Base-by-base conservation (phyloP, 805 yeast genomes). In the Yarrowia keelungensis region DNA sequence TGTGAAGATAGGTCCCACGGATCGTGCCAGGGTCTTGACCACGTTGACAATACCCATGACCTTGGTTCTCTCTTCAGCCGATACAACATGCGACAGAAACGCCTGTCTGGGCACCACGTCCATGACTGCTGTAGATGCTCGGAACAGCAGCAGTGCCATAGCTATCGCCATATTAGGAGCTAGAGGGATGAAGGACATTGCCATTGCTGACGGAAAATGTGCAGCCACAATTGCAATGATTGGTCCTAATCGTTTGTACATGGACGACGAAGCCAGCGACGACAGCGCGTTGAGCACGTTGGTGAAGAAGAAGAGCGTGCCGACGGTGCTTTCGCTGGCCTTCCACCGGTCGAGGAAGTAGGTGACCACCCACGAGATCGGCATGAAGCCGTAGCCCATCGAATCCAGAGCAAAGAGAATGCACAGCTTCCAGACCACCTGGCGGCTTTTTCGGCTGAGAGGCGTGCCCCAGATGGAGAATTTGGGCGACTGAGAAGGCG, bases 71-170 rank as follows among this genome's bases (percentile, higher is more conserved):
- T 91, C 95, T 11, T 81, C 77, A 12, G 84, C 83, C 15, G 83
- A 82, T 47, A 92, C 86, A 22, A 91, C 80, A 2, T 90, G 83
- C 0, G 96, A 87, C 62, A 92, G 78, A 49, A 92, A 81, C 9
- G 92, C 85, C 78, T 92, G 97, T 65, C 98, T 84, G 8, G 97
- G 97, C 2, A 92, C 95, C 38, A 92, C 97, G 76, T 92, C 98
- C 93, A 92, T 91, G 1, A 93, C 86, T 1, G 88, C 82, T 0
- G 91, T 85, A 2, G 88, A 79, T 70, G 87, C 87, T 71, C 90
- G 86, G 35, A 84, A 75, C 22, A 88, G 72, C 42, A 89, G 80
- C 7, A 86, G 77, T 0, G 79, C 68, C 36, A 89, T 81, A 0
- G 94, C 89, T 0, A 75, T 70, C n/a, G 80, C 70, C 46, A 74